phyloP scores from a whole-genome alignment of 257 asterid species.

The Nicotiana knightiana region DNA sequence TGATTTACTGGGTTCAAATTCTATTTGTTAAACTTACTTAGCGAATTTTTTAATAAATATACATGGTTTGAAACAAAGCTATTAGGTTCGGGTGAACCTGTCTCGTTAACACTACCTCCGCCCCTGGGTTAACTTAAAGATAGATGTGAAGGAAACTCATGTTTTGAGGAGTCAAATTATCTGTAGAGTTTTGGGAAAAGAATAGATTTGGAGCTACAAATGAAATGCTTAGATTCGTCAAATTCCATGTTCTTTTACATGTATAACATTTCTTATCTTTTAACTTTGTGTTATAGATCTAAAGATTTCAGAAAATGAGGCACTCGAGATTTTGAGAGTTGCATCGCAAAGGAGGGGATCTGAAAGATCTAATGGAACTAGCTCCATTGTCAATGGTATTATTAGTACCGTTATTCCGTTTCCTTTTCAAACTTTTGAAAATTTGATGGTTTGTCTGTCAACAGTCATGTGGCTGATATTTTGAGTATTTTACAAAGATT shows the following conservation, averaged over 20 bases:
- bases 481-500: not conserved
- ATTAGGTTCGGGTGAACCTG: too few species aligned
- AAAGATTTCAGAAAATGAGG: conserved; percentile 65
- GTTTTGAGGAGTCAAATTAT: not conserved
- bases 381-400: conserved; percentile 56
- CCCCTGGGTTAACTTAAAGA: too few species aligned
- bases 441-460: not conserved
- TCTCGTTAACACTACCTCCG: too few species aligned
- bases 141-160: not conserved
- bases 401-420: not conserved
- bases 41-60: too few species aligned
- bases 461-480: not conserved
- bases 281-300: conserved; percentile 33
- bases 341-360: conserved; percentile 48
- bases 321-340: conserved; percentile 46
- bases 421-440: not conserved
- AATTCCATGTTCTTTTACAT: not conserved
- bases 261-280: not conserved
- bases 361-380: conserved; percentile 34
- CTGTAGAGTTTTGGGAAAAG: not conserved
- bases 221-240: not conserved
- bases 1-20: too few species aligned
- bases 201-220: not conserved
- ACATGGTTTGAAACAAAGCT: too few species aligned
- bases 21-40: too few species aligned